These are phyloP conservation scores for Penstemon barbatus DNA, from an alignment of 257 asterid genomes.

Conservation along the genomic window DNA sequence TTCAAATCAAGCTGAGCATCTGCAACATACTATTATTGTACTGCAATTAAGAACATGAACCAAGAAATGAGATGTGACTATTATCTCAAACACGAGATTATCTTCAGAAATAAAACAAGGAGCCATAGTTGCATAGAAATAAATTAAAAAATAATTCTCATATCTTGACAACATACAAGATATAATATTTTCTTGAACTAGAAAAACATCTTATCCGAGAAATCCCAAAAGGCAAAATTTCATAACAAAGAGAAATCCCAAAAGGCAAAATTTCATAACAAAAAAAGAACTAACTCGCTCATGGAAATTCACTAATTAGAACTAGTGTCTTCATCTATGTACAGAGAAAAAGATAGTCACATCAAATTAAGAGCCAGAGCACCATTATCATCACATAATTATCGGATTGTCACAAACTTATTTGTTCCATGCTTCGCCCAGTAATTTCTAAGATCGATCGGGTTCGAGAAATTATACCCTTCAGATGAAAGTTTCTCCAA, in stretches of 20 bases:
- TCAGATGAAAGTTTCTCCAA: constrained; percentile 74
- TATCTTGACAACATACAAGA: constrained; percentile 37
- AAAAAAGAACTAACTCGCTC: too few species aligned
- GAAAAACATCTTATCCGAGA: constrained; percentile 38
- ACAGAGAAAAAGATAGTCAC: constrained; percentile 44
- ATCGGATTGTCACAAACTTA: constrained; percentile 84
- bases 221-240: constrained; percentile 35
- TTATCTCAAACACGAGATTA: constrained; percentile 3
- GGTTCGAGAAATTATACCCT: constrained; percentile 65
- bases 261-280: too few species aligned
- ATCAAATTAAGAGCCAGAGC: too few species aligned
- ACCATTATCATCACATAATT: constrained; percentile 25
- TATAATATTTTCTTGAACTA: constrained; percentile 36
- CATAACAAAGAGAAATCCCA: constrained; percentile 25
- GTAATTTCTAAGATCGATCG: constrained; percentile 76
- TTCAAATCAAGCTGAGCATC: not conserved
- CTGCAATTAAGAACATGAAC: not conserved
- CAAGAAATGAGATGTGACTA: not conserved
- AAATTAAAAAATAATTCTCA: constrained; percentile 28
- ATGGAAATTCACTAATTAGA: too few species aligned
- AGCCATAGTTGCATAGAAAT: constrained; percentile 2
- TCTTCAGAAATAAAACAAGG: constrained; percentile 1
- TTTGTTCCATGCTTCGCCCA: constrained; percentile 97
- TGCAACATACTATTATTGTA: not conserved
- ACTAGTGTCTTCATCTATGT: constrained; percentile 45